Evolutionary conservation across 441 rosid species (phyloP).

Genomic region (Biscutella laevigata): DNA sequence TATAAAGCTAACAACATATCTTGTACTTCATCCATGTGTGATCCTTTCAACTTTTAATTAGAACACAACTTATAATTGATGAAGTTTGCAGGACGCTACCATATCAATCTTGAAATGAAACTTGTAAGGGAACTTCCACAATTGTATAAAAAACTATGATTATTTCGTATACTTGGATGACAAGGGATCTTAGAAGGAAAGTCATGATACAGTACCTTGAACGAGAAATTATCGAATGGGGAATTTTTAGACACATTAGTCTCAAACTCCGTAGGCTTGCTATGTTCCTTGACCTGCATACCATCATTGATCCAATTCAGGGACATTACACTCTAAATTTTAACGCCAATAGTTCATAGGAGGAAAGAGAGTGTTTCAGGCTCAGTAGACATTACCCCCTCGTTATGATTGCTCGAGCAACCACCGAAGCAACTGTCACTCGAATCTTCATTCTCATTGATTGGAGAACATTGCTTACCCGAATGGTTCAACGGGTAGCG

Average conservation of each 20-base stretch:
- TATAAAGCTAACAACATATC: slow-evolving; percentile 6
- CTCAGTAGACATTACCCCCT: slow-evolving; percentile 45
- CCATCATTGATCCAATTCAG: slow-evolving; percentile 14
- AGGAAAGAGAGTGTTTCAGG: slow-evolving; percentile 3
- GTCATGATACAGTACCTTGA: slow-evolving; percentile 50
- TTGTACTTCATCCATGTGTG: neutral
- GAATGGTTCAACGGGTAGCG: slow-evolving; percentile 62
- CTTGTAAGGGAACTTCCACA: neutral
- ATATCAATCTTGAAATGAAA: neutral
- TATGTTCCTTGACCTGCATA: slow-evolving; percentile 69
- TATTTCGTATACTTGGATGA: neutral
- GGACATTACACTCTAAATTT: slow-evolving; percentile 5
- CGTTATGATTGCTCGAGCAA: slow-evolving; percentile 60
- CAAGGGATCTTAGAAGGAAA: slow-evolving; percentile 1
- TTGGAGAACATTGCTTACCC: slow-evolving; percentile 38
- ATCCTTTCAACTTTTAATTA: neutral
- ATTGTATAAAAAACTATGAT: slow-evolving; percentile 4
- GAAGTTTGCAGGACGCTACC: neutral
- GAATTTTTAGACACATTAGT: slow-evolving; percentile 48
- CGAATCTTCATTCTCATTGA: slow-evolving; percentile 54
- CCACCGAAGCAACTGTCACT: slow-evolving; percentile 59
- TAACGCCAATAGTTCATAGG: neutral
- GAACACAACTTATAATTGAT: neutral
- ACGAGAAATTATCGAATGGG: slow-evolving; percentile 79
- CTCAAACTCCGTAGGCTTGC: slow-evolving; percentile 49